phyloP scores from a whole-genome alignment of 1,139 yeast genomes.

The Magnusiomyces magnusii region DNA sequence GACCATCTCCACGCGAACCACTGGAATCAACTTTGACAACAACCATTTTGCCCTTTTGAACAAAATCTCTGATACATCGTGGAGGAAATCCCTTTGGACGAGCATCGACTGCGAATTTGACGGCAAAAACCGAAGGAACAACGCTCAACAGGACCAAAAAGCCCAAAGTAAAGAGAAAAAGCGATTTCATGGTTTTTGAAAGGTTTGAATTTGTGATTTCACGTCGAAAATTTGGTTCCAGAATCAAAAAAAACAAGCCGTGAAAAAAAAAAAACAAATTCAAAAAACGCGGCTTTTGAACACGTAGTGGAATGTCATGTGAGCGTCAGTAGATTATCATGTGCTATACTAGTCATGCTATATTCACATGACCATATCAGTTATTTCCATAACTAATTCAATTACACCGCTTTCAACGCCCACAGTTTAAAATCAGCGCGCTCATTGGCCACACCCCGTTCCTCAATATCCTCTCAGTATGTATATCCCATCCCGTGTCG shows the following conservation, averaged over 20 bases:
- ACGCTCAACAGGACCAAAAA: slow-evolving; percentile 16
- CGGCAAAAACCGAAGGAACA: slow-evolving; percentile 26
- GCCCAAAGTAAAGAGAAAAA: neutral
- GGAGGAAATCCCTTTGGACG: slow-evolving; percentile 34
- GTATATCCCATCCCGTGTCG: too few species aligned
- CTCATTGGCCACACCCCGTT: too few species aligned
- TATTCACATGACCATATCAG: too few species aligned
- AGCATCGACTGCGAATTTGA: slow-evolving; percentile 33
- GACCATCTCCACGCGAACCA: slow-evolving; percentile 82
- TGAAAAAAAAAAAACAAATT: neutral
- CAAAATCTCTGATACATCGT: slow-evolving; percentile 85
- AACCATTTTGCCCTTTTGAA: slow-evolving; percentile 72
- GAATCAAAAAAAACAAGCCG: neutral
- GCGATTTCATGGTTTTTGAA: neutral
- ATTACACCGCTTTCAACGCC: too few species aligned
- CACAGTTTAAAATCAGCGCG: too few species aligned
- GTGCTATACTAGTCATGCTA: too few species aligned
- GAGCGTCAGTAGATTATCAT: too few species aligned
- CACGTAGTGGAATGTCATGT: too few species aligned
- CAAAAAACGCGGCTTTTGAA: neutral
- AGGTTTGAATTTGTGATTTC: neutral
- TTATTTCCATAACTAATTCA: too few species aligned
- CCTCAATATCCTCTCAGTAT: too few species aligned
- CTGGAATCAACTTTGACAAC: slow-evolving; percentile 69
- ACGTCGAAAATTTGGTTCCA: neutral